phyloP scores from a whole-genome alignment of 331 rosid genomes.

The Pyracantha coccinea region DNA sequence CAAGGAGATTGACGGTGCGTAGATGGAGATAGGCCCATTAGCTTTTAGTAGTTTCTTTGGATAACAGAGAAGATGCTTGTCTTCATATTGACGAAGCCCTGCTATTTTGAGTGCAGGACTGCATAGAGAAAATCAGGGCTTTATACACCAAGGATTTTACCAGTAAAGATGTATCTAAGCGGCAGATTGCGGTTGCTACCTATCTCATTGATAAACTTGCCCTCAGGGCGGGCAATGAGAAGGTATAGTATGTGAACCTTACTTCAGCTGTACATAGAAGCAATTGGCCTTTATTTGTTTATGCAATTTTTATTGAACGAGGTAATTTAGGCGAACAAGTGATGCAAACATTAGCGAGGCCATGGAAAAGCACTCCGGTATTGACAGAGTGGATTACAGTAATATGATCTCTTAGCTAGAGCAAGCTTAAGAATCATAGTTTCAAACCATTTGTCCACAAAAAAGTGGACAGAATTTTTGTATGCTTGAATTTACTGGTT shows the following conservation, averaged over 20 bases:
- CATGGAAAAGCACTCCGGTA: not conserved
- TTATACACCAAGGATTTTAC: slow-evolving; percentile 81
- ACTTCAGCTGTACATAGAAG: not conserved
- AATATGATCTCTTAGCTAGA: not conserved
- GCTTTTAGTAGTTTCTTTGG: not conserved
- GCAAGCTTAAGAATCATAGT: not conserved
- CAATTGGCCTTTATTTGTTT: not conserved
- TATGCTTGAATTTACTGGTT: not conserved
- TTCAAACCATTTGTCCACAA: not conserved
- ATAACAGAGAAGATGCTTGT: not conserved
- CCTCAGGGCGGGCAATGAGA: slow-evolving; percentile 99
- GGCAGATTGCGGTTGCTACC: slow-evolving; percentile 96
- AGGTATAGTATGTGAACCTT: slow-evolving; percentile 34
- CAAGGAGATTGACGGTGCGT: slow-evolving; percentile 81
- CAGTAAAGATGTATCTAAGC: slow-evolving; percentile 57
- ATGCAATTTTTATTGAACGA: not conserved
- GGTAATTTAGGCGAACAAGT: not conserved
- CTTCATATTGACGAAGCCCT: slow-evolving; percentile 11
- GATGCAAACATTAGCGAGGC: not conserved
- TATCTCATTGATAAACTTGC: slow-evolving; percentile 98
- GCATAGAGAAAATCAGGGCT: slow-evolving; percentile 73
- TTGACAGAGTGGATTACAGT: not conserved
- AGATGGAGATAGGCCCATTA: not conserved
- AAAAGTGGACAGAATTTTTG: not conserved
- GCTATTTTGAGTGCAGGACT: slow-evolving; percentile 51